Conservation (phyloP, 2,329 filamentous ascomycete species). For the Ceratocystiopsis brevicomis region DNA sequence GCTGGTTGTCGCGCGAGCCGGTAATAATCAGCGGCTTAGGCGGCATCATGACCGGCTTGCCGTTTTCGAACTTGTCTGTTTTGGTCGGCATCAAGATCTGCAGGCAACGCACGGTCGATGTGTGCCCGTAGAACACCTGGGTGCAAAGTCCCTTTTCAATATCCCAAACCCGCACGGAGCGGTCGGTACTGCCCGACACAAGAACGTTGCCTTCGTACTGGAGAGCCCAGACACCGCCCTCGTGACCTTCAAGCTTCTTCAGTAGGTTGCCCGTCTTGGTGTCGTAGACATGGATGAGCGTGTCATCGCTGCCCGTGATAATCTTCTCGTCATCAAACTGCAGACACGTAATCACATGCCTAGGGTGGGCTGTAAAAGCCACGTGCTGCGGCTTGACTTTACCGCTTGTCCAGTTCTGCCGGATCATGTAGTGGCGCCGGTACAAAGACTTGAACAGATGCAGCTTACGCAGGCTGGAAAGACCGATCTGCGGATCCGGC, state of each 20-base stretch:
- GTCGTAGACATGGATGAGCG: slow-evolving; percentile 93
- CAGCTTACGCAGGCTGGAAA: slow-evolving; percentile 60
- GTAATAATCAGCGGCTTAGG: slow-evolving; percentile 93
- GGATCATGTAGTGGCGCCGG: slow-evolving; percentile 77
- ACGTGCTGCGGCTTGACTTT: slow-evolving; percentile 74
- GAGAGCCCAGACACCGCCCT: slow-evolving; percentile 92
- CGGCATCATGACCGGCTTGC: slow-evolving; percentile 69
- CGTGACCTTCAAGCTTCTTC: slow-evolving; percentile 74
- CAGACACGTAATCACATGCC: slow-evolving; percentile 91
- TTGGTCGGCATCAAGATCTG: slow-evolving; percentile 82
- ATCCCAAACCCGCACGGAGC: slow-evolving; percentile 98
- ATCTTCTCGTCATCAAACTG: slow-evolving; percentile 98
- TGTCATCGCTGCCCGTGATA: slow-evolving; percentile 91
- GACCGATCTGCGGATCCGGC: slow-evolving; percentile 60
- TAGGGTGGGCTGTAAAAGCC: slow-evolving; percentile 87
- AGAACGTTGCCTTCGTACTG: slow-evolving; percentile 91
- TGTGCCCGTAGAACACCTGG: slow-evolving; percentile 93
- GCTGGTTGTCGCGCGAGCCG: slow-evolving; percentile 81
- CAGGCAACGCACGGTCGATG: slow-evolving; percentile 86
- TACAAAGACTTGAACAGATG: slow-evolving; percentile 96
- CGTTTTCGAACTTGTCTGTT: slow-evolving; percentile 51
- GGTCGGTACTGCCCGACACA: slow-evolving; percentile 88
- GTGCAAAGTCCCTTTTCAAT: slow-evolving; percentile 84
- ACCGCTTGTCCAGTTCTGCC: slow-evolving; percentile 79
- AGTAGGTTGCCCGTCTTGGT: slow-evolving; percentile 80